Percentiles rank a stretch among this genome's conserved stretches.
Evolutionary conservation across 495 filamentous ascomycete genomes (phyloP).

Genomic region (Aspergillus sclerotioniger): DNA sequence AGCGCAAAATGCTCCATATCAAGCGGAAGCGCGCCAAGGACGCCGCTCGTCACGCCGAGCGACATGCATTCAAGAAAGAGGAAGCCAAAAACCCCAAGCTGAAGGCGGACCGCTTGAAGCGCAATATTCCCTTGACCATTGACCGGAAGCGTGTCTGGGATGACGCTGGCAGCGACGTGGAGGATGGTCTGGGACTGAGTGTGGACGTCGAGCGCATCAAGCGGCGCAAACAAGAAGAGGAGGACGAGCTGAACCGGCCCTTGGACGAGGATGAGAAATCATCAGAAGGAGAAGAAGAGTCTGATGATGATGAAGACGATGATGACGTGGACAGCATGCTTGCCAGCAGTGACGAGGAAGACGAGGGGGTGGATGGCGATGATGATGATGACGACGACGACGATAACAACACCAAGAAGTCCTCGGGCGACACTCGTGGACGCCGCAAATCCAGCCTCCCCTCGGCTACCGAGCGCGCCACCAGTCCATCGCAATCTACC

Average conservation of each 20-base stretch:
- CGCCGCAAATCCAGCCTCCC: constrained; percentile 36
- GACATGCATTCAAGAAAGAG: constrained; percentile 74
- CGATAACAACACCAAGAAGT: constrained; percentile 39
- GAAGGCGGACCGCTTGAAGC: constrained; percentile 63
- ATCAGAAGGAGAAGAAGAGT: constrained; percentile 50
- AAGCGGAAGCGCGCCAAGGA: constrained; percentile 73
- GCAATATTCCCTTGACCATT: constrained; percentile 79
- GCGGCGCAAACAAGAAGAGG: constrained; percentile 64
- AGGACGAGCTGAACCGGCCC: constrained; percentile 47
- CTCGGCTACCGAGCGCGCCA: constrained; percentile 53
- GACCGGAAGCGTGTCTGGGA: constrained; percentile 94
- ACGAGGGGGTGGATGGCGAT: constrained; percentile 49
- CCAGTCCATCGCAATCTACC: constrained; percentile 59
- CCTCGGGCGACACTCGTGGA: constrained; percentile 36
- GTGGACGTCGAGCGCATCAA: constrained; percentile 78
- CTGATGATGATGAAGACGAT: constrained; percentile 52
- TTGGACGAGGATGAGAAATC: constrained; percentile 41
- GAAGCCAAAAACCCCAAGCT: constrained; percentile 82
- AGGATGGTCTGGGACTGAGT: constrained; percentile 62
- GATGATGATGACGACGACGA: constrained; percentile 42
- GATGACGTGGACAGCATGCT: constrained; percentile 53
- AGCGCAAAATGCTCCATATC: constrained; percentile 70
- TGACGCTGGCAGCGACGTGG: constrained; percentile 68
- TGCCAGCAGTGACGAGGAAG: constrained; percentile 36
- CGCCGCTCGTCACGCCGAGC: constrained; percentile 68